phyloP scores from a whole-genome alignment of 1,284 basidiomycete genomes.

The Porodaedalea pini region DNA sequence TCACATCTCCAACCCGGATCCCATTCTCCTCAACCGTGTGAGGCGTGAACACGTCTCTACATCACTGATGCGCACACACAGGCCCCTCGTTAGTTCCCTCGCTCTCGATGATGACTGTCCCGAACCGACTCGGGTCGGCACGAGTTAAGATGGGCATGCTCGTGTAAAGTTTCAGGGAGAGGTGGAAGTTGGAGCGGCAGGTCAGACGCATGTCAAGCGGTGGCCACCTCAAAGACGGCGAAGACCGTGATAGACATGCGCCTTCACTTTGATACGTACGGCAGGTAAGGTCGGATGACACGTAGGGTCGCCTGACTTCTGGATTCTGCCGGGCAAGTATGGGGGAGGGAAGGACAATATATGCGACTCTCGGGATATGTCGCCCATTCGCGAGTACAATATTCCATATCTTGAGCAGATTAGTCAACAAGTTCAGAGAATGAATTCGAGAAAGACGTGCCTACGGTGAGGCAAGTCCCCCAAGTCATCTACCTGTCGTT shows the following conservation, averaged over 20 bases:
- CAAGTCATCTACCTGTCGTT: conserved; percentile 75
- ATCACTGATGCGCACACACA: conserved; percentile 70
- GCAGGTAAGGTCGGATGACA: conserved; percentile 37
- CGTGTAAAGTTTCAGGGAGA: conserved; percentile 40
- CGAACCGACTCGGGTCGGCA: conserved; percentile 77
- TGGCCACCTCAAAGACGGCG: conserved; percentile 61
- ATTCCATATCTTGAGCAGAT: conserved; percentile 66
- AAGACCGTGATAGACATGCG: conserved; percentile 1
- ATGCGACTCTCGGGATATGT: conserved; percentile 71
- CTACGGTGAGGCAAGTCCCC: conserved; percentile 76
- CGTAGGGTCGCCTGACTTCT: conserved; percentile 65
- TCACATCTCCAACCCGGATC: too few species aligned
- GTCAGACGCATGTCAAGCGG: conserved; percentile 79
- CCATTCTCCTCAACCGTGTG: conserved; percentile 38
- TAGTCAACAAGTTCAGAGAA: neutral
- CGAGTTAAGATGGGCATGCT: conserved; percentile 47
- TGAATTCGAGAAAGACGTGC: conserved; percentile 28
- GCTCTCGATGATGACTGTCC: conserved; percentile 72
- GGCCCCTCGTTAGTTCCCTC: conserved; percentile 81
- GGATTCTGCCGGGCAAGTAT: conserved; percentile 78
- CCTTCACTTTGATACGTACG: too few species aligned
- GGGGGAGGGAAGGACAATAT: conserved; percentile 75
- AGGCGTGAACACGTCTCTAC: conserved; percentile 64
- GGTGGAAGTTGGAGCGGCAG: conserved; percentile 67
- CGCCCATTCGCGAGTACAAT: conserved; percentile 68